Conservation (phyloP, 169 alveolate genomes). For the Babesia divergens region DNA sequence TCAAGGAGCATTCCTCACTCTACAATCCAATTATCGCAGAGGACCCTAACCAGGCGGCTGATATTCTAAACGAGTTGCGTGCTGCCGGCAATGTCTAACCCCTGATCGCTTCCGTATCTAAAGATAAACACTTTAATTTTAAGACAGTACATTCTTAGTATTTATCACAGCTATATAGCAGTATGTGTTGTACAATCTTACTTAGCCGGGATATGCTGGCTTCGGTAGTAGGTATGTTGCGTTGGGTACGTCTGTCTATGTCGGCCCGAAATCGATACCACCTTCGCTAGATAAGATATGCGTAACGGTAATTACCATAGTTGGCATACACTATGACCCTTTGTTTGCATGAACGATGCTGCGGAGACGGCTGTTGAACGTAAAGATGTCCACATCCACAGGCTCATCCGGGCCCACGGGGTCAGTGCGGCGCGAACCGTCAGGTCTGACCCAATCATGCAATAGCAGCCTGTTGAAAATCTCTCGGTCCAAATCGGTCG, state of each 20-base stretch:
- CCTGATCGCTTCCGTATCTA: too few relatives aligned
- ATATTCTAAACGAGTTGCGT: constrained; percentile 42
- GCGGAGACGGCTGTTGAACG: constrained; percentile 69
- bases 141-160: too few relatives aligned
- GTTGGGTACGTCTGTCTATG: too few relatives aligned
- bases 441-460: constrained; percentile 65
- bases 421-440: constrained; percentile 55
- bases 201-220: too few relatives aligned
- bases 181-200: too few relatives aligned
- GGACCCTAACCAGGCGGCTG: constrained; percentile 62
- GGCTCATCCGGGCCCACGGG: constrained; percentile 63
- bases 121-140: too few relatives aligned
- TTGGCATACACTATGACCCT: background rate
- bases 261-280: too few relatives aligned
- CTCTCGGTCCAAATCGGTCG: constrained; percentile 69
- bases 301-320: too few relatives aligned
- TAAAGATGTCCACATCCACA: constrained; percentile 70
- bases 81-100: too few relatives aligned
- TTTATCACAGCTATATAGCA: too few relatives aligned
- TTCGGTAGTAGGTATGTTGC: too few relatives aligned
- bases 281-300: too few relatives aligned
- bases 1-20: constrained; percentile 61
- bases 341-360: constrained; percentile 30
- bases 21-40: constrained; percentile 46
- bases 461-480: constrained; percentile 57